Evolutionary conservation across 345 rosid species (phyloP).

Genomic region (Corymbia maculata): DNA sequence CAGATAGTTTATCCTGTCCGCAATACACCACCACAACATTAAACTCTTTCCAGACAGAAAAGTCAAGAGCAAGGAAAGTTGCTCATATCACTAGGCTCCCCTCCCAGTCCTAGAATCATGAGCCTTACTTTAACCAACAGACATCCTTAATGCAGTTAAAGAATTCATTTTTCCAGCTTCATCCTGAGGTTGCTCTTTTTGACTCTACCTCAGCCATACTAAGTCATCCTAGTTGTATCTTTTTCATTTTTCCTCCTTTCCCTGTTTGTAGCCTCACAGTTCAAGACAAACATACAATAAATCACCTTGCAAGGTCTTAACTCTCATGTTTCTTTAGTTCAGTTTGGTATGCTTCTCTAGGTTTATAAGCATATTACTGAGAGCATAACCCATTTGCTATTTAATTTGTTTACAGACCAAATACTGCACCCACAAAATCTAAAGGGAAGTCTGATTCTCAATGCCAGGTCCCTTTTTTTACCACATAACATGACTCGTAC

Average conservation of each 20-base stretch:
- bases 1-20: slow-evolving; percentile 58
- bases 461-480: background rate
- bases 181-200: background rate
- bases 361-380: background rate
- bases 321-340: background rate
- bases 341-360: background rate
- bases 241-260: background rate
- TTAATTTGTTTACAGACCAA: background rate
- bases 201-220: background rate
- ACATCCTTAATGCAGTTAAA: background rate
- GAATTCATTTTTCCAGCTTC: background rate
- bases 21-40: background rate
- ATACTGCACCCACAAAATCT: background rate
- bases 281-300: background rate
- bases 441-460: background rate
- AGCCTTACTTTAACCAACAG: background rate
- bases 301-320: background rate
- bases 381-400: background rate
- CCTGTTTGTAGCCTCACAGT: background rate
- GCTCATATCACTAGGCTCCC: background rate
- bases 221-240: background rate
- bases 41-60: background rate
- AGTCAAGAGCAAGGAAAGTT: background rate
- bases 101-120: background rate
- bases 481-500: background rate